Evolutionary conservation across 2,329 filamentous ascomycete genomes (phyloP), one percentile per base, ranked within the genome.

Genomic region (Fusarium fujikuroi): DNA sequence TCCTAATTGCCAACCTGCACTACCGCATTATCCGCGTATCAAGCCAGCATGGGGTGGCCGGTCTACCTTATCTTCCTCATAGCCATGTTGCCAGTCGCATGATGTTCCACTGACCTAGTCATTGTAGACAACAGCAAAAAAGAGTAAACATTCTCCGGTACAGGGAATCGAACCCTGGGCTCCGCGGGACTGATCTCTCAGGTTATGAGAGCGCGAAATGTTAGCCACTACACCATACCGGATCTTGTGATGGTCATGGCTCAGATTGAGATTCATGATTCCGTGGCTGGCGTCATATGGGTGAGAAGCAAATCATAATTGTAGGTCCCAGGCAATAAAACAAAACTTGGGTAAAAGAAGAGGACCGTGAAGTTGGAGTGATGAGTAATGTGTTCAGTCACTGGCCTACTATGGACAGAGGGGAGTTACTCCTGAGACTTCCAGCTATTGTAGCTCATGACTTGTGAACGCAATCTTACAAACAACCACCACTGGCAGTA

Each of bases 161-260:
- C 75, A 77, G 75, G 75, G 75, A 76, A 76, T 76, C 75, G 75
- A 76, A 76, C 75, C 75, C 75, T 77, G 71, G 69, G 75, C 75
- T 76, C 75, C 73, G 73, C 72, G 75, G 73, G 59, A 59, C 57
- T 52, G 23, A 61, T 75, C 75, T 63, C 77, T 74, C 74, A 78
- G 23, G 57, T 76, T 68, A 66, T 79, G 77, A 79, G 67, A 79
- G 77, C 77, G 77, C 75, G 76, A 79, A 79, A 79, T 79, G 77
- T 79, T 79, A 77, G 77, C 77, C 77, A 79, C 76, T 79, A 79
- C 77, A 79, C 77, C 78, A 79, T 79, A 79, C 77, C 77, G 77
- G 77, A 43, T 47, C 10, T 30, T 54, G 19, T 40, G 19, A 14
- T 9, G 3, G 7, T 18, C 2, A 7, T 0, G 3, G 15, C 1